Evolutionary conservation across 1,284 basidiomycete genomes (phyloP).

Genomic region (Pseudozyma tsukubaensis): DNA sequence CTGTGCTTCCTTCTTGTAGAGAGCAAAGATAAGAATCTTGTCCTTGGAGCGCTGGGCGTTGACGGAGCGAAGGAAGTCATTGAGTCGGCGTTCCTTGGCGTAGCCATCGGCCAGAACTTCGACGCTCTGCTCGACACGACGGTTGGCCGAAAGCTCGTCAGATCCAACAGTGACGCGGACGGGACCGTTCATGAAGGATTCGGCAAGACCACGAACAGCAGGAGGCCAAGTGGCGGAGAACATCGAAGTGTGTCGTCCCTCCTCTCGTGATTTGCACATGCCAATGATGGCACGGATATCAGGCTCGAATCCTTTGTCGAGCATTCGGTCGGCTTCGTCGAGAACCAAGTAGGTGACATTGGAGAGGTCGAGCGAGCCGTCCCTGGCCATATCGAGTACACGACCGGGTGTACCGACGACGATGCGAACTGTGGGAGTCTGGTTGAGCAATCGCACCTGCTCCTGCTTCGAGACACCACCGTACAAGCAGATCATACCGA

Average conservation of each 20-base stretch:
- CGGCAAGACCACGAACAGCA: constrained; percentile 90
- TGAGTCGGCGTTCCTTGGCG: constrained; percentile 80
- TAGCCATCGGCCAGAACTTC: constrained; percentile 90
- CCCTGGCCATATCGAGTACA: constrained; percentile 88
- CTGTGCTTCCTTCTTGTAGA: constrained; percentile 90
- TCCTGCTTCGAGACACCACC: constrained; percentile 90
- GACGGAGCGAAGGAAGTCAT: constrained; percentile 64
- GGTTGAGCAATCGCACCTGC: constrained; percentile 76
- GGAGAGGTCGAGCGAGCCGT: constrained; percentile 76
- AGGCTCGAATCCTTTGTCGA: constrained; percentile 98
- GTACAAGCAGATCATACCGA: constrained; percentile 86
- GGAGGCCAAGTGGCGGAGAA: constrained; percentile 98
- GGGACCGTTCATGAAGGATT: constrained; percentile 86
- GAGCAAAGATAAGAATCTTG: constrained; percentile 90
- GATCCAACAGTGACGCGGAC: constrained; percentile 93
- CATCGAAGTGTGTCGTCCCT: constrained; percentile 70
- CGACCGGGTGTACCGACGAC: constrained; percentile 95
- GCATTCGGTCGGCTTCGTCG: constrained; percentile 98
- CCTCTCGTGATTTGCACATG: constrained; percentile 73
- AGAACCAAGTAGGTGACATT: constrained; percentile 91
- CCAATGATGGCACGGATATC: constrained; percentile 94
- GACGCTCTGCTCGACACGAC: constrained; percentile 80
- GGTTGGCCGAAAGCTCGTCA: constrained; percentile 94
- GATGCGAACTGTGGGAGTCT: constrained; percentile 74
- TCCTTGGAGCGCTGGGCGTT: constrained; percentile 71